These are phyloP conservation scores for Meira miltonrushii DNA, from an alignment of 1,284 basidiomycete genomes.

Conservation along the genomic window DNA sequence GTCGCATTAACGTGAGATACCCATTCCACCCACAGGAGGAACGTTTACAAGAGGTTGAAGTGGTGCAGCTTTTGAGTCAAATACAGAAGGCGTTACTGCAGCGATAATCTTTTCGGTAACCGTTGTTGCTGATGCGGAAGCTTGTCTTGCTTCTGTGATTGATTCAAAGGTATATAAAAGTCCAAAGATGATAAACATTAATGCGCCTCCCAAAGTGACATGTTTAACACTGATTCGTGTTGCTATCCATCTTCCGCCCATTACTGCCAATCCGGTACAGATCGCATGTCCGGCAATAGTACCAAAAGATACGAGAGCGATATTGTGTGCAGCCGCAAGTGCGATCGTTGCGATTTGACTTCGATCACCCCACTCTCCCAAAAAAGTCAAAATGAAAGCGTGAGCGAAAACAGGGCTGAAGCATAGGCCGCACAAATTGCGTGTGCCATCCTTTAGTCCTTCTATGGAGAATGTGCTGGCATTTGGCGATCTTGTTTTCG, in stretches of 20 bases:
- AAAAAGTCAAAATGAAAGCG: constrained; percentile 87
- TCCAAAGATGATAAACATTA: constrained; percentile 75
- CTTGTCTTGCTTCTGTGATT: not conserved
- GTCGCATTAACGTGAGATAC: no score
- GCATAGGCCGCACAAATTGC: constrained; percentile 76
- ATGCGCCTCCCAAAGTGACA: constrained; percentile 77
- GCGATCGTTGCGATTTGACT: constrained; percentile 97
- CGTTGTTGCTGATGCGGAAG: no score
- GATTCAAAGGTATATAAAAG: constrained; percentile 56
- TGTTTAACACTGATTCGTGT: constrained; percentile 92
- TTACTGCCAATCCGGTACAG: constrained; percentile 83
- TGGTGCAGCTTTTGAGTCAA: no score
- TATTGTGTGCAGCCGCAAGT: constrained; percentile 79
- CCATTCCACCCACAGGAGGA: no score
- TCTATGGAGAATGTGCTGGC: not conserved
- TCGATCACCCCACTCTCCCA: constrained; percentile 97
- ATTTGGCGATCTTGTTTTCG: not conserved
- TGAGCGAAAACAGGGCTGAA: constrained; percentile 92
- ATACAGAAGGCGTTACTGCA: no score
- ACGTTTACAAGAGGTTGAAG: no score
- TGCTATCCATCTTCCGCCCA: constrained; percentile 83
- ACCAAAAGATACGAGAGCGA: constrained; percentile 76
- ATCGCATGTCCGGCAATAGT: constrained; percentile 82
- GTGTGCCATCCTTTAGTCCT: constrained; percentile 62
- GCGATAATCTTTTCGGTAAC: no score